phyloP scores from a whole-genome alignment of 805 yeast genomes.

The Kazachstania bromeliacearum region DNA sequence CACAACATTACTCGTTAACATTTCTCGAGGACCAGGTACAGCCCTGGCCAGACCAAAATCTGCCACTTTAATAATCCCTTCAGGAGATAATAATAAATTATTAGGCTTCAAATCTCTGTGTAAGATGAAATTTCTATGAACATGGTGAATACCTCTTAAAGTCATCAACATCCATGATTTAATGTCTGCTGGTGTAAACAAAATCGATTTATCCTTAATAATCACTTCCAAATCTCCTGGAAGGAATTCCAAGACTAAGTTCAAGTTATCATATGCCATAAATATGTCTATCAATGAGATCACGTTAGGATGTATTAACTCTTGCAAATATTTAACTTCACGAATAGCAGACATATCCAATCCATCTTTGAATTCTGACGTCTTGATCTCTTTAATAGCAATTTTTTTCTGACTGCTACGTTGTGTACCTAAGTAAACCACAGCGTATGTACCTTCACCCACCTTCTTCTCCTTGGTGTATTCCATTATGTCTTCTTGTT shows the following conservation, averaged over 20 bases:
- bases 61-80: slow-evolving; percentile 84
- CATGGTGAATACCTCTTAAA: slow-evolving; percentile 86
- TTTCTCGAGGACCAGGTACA: slow-evolving; percentile 66
- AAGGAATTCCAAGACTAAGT: slow-evolving; percentile 83
- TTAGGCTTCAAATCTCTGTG: slow-evolving; percentile 94
- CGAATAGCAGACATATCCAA: slow-evolving; percentile 95
- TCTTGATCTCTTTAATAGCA: slow-evolving; percentile 93
- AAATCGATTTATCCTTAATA: slow-evolving; percentile 65
- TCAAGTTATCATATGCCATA: slow-evolving; percentile 53
- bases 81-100: slow-evolving; percentile 76
- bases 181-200: slow-evolving; percentile 78
- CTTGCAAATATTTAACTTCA: slow-evolving; percentile 83
- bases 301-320: slow-evolving; percentile 65
- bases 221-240: slow-evolving; percentile 88
- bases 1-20: slow-evolving; percentile 85
- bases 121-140: slow-evolving; percentile 81
- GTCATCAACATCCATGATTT: slow-evolving; percentile 95
- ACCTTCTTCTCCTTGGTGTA: slow-evolving; percentile 58
- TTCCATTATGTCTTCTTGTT: slow-evolving; percentile 2
- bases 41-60: slow-evolving; percentile 96
- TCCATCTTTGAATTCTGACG: slow-evolving; percentile 91
- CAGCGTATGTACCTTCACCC: slow-evolving; percentile 99
- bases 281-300: slow-evolving; percentile 86
- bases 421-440: slow-evolving; percentile 75
- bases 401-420: slow-evolving; percentile 41